Base-by-base conservation (phyloP, 495 filamentous ascomycete species). In the Baudoinia panamericana region DNA sequence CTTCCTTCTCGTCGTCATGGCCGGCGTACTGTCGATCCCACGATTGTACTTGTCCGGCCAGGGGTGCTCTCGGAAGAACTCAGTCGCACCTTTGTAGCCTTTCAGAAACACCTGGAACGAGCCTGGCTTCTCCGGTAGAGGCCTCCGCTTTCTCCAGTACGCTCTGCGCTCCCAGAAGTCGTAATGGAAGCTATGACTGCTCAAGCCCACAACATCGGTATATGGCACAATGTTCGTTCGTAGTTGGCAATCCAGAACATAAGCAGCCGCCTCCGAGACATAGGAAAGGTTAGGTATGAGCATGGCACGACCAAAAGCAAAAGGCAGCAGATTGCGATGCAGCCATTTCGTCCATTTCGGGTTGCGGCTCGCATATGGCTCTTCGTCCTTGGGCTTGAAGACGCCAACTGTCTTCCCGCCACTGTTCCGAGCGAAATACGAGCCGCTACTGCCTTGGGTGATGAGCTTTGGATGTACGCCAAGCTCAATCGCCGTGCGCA, bases 241-340 rank as follows among this genome's bases (percentile, higher is more conserved):
- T 25, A 99, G 67, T 48, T 88, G 82, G 41, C 75, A 76, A 63
- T 99, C 90, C 30, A 99, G 73, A 2, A 93, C 81, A 58, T 94
- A 99, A 28, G 90, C 88, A 10, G 90, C 90, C 13, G 90, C 90
- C 66, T 99, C 90, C 43, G 87, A 95, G 52, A 99, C 84, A 58
- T 99, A 99, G 34, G 86, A 94, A n/a, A 99, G 69, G 57, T 99
- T 99, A 28, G 90, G 90, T 60, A 99, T 99, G 40, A 99, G 72
- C 55, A 90, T 96, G 32, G 86, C 85, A 48, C 90, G 69, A 8
- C 90, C 90, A 51, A 99, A 99, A 62, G 82, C 94, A 63, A 87
- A 99, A 19, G 90, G 90, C 55, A 99, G 95, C 53, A 99, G 56
- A 58, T 63, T 64, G 19, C 62, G 58, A 48, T 64, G 62, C 37